Base-by-base conservation (phyloP, 108 stramenopile species). In the Cyclostephanos tholiformis region DNA sequence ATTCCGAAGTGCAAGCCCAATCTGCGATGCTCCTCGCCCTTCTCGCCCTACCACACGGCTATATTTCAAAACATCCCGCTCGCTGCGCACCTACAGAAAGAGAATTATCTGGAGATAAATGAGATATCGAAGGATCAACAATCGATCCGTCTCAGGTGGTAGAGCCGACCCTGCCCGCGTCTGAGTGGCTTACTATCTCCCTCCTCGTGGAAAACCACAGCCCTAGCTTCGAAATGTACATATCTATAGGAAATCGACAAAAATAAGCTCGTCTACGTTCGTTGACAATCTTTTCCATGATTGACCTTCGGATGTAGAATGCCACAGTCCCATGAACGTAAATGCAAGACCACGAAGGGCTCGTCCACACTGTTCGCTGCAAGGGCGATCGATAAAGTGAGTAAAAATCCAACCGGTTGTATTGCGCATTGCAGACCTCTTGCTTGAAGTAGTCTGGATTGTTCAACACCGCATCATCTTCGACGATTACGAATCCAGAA, bases 221-320 rank as follows among this genome's bases (percentile, higher is more conserved):
- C 12, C 79, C 79, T 39, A 73, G 55, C 32, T 64, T 80, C 6
- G 67, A 73, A 65, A 80, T 80, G 39, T 80, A 80, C 79, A 80
- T 73, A n/a, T 80, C 79, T 49, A 80, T 69, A 1, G 79, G 79
- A 58, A 80, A 80, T 44, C 79, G 60, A 56, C 79, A 80, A 30
- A 80, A 80, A 43, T 50, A 64, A 7, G 53, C 55, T 8, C 79
- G 66, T 49, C 79, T 29, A n/a, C 43, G 66, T 61, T 80, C 78
- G n/a, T 72, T 72, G 6, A 63, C 64, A 63, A 79, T 63, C 19
- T 0, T 39, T 50, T 79, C 71, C 79, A 80, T 80, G 46, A 80
- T 38, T 3, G 53, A 48, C 44, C 72, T 63, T 58, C 29, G 79
- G 48, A 73, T 69, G 49, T 80, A 80, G 38, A 80, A 80, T 35